These are phyloP conservation scores for Thelephora aurantiotincta DNA, from an alignment of 768 basidiomycete genomes.

Conservation along the genomic window DNA sequence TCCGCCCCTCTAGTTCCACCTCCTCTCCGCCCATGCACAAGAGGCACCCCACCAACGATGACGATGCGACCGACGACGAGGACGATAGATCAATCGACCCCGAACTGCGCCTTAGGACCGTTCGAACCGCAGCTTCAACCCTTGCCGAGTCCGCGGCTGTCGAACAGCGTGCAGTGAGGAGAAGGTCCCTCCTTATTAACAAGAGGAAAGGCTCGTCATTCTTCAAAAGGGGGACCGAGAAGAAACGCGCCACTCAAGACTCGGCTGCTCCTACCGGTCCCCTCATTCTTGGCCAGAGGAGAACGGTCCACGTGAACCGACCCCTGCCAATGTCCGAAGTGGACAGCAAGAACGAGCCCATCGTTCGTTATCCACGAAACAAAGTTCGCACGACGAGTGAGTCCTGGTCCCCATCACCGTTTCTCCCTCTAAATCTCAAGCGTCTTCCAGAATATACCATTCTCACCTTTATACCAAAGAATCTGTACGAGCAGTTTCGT, in stretches of 20 bases:
- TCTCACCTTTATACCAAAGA: slow-evolving; percentile 85
- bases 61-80: slow-evolving; percentile 40
- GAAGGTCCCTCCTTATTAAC: slow-evolving; percentile 24
- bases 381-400: slow-evolving; percentile 90
- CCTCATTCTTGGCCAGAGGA: slow-evolving; percentile 34
- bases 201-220: slow-evolving; percentile 37
- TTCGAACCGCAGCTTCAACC: slow-evolving; percentile 85
- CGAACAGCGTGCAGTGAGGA: slow-evolving; percentile 53
- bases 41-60: slow-evolving; percentile 11
- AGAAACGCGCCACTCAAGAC: slow-evolving; percentile 26
- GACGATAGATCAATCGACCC: slow-evolving; percentile 66
- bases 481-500: slow-evolving; percentile 89
- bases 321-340: slow-evolving; percentile 51
- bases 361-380: slow-evolving; percentile 71
- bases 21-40: background rate
- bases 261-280: slow-evolving; percentile 15
- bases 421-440: slow-evolving; percentile 1
- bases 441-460: slow-evolving; percentile 65
- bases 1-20: background rate
- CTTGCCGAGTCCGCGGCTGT: slow-evolving; percentile 77
- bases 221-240: slow-evolving; percentile 33
- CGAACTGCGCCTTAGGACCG: slow-evolving; percentile 75
- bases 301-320: slow-evolving; percentile 75
- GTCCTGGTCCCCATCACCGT: slow-evolving; percentile 16
- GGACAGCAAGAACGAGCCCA: slow-evolving; percentile 61